A percentile compares a stretch with the other conserved stretches of the same genome.
Evolutionary conservation across 768 basidiomycete genomes (phyloP).

Genomic region (Rhizopogon salebrosus): DNA sequence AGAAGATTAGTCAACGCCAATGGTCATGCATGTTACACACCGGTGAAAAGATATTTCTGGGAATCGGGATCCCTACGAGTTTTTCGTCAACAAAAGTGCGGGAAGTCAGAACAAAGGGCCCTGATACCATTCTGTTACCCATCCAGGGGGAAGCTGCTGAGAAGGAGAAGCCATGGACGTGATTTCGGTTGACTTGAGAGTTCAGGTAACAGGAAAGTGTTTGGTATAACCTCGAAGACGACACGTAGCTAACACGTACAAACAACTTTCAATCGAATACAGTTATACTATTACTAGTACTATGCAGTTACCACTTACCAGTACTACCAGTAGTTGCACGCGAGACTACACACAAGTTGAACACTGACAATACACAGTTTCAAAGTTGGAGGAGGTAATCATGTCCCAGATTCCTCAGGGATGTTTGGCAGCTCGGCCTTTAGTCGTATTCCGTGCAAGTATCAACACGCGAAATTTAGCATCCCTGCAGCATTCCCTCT

Average conservation of each 20-base stretch:
- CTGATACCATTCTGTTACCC: conserved; percentile 86
- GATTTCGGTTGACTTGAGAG: neutral
- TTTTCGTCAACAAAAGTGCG: conserved; percentile 9
- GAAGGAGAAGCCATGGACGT: conserved; percentile 38
- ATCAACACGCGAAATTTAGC: no score
- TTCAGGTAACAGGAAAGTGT: neutral
- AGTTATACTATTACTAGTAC: no score
- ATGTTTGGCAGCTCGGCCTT: no score
- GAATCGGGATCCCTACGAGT: conserved; percentile 66
- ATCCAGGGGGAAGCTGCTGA: conserved; percentile 85
- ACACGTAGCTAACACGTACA: conserved; percentile 19
- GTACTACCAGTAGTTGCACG: no score
- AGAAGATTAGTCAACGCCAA: conserved; percentile 4
- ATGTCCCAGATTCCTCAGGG: no score
- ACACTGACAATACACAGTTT: no score
- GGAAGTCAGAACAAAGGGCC: neutral
- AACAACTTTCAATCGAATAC: conserved; percentile 3
- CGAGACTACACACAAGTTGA: no score
- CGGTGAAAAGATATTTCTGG: conserved; percentile 85
- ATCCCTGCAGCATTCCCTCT: no score
- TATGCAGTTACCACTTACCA: no score
- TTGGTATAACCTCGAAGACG: neutral
- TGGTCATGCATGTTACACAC: conserved; percentile 41
- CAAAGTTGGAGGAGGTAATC: no score
- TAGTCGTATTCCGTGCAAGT: no score